Percentiles rank a stretch among this genome's conserved stretches.
Evolutionary conservation across 768 basidiomycete species (phyloP).

Genomic region (Serendipita sp.): DNA sequence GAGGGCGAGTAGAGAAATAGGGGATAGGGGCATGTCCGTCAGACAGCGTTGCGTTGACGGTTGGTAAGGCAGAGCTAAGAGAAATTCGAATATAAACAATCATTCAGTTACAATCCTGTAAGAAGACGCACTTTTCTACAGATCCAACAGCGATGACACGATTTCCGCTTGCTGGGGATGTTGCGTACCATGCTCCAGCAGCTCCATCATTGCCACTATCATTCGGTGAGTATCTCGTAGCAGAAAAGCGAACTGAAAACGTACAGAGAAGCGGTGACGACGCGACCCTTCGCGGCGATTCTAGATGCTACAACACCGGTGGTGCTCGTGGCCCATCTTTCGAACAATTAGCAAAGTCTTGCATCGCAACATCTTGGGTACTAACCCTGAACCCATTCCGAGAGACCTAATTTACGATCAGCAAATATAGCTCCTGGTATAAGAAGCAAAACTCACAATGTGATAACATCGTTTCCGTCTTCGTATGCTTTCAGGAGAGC

Average conservation of each 20-base stretch:
- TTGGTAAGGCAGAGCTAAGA: neutral
- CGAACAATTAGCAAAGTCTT: neutral
- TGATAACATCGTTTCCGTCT: slow-evolving; percentile 24
- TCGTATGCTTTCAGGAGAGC: slow-evolving; percentile 10
- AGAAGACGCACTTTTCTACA: slow-evolving; percentile 4
- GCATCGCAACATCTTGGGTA: neutral
- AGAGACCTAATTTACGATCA: neutral
- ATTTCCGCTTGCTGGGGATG: neutral
- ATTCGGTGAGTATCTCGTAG: neutral
- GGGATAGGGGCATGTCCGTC: neutral
- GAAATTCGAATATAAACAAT: neutral
- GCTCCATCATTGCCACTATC: slow-evolving; percentile 1
- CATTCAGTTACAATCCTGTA: neutral
- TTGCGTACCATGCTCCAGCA: slow-evolving; percentile 3
- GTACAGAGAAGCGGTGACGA: slow-evolving; percentile 6
- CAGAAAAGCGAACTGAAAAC: neutral
- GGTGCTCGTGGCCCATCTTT: slow-evolving; percentile 1
- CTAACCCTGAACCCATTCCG: neutral
- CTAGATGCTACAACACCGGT: slow-evolving; percentile 6
- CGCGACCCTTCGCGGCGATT: slow-evolving; percentile 7
- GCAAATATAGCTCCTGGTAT: neutral
- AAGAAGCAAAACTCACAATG: slow-evolving; percentile 17
- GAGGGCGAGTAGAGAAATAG: neutral
- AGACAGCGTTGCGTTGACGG: slow-evolving; percentile 3
- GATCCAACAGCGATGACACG: slow-evolving; percentile 8